Evolutionary conservation across 2,329 filamentous ascomycete species (phyloP), one percentile per base, ranked within the genome.

Genomic region (Aspergillus neotritici): DNA sequence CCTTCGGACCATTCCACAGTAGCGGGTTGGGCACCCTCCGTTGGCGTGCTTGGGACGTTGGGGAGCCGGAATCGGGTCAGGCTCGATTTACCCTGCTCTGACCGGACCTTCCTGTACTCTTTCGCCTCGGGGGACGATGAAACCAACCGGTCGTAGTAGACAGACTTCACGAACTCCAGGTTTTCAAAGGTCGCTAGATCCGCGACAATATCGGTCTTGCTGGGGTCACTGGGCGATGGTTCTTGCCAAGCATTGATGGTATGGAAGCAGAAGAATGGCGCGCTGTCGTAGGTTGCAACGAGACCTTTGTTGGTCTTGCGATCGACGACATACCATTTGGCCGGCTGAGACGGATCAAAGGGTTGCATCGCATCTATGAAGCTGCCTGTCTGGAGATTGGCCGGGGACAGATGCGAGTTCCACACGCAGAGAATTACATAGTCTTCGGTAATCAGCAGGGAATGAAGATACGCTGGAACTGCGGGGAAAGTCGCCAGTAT

Each of bases 251-350:
- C 78, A 53, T 94, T 94, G 58, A 87, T 71, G 0, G 78, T 79
- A 65, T 94, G 87, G 63, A 94, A 94, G 64, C 80, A 83, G 70
- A 90, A 94, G 36, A 82, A 82, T 0, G 84, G 76, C 0, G 78
- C 74, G 12, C 79, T 83, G 13, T 82, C 76, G 55, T 85, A 90
- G 2, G 74, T 78, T 6, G 79, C 83, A 0, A 93, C 74, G 0
- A 93, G 67, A 0, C 87, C 86, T 37, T 73, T 72, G 4, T 73
- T 76, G 71, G 65, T 3, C 60, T 71, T 60, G 1, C 87, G 79
- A 59, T 93, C 86, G 13, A 94, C 65, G 0, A 94, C 78, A 50
- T 86, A 80, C 87, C 88, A 94, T 21, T 66, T 77, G 31, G 80
- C 80, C 31, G 73, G 70, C 15, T 73, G 72, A 1, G 66, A 66